Evolutionary conservation across 1,284 basidiomycete species (phyloP), one percentile per base, ranked within the genome.

Genomic region (Apiotrichum sp.): DNA sequence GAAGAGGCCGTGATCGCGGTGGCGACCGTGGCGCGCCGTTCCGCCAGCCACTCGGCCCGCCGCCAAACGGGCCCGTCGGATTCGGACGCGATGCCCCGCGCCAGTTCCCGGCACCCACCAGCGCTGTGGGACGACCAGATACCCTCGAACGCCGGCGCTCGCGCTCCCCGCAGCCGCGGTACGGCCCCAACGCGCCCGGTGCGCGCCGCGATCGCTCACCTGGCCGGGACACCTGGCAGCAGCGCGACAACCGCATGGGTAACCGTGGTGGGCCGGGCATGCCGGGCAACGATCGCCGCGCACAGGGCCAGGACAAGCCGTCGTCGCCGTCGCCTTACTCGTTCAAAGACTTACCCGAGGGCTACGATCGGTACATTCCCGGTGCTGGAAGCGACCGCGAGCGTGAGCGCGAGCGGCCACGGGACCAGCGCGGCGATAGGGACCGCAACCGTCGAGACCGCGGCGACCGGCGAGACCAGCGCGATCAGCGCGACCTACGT

Each of bases 41-140:
- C 11, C 46, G 56, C 33, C 56, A 57, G 31, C 48, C 56, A 3
- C 6, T 50, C 2, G 52, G 52, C 5, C 56, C 56, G 5, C 47
- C 47, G 0, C 38, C 48, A 7, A 47, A 51, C 14, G 11, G 4
- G 33, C 22, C 35, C 1, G 22, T 22, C 5, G 46, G 54, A 16
- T 56, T 56, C 32, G 42, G 32, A 10, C 47, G 22, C 35, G 38
- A 38, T n/a, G 47, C 6, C 47, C 36, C 36, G 8, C 29, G 16
- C 3, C 36, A 38, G 13, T 10, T 1, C 50, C 40, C 22, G 32
- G 13, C 42, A 39, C 10, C 9, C 33, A 6, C 33, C 42, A 13
- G 4, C 11, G 14, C 38, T 22, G 22, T 22, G 22, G 22, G 22
- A 22, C 22, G 22, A 22, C 22, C 22, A 22, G 22, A 22, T 22